These are phyloP conservation scores for Russula vinacea DNA, from an alignment of 768 basidiomycete species.

Conservation along the genomic window DNA sequence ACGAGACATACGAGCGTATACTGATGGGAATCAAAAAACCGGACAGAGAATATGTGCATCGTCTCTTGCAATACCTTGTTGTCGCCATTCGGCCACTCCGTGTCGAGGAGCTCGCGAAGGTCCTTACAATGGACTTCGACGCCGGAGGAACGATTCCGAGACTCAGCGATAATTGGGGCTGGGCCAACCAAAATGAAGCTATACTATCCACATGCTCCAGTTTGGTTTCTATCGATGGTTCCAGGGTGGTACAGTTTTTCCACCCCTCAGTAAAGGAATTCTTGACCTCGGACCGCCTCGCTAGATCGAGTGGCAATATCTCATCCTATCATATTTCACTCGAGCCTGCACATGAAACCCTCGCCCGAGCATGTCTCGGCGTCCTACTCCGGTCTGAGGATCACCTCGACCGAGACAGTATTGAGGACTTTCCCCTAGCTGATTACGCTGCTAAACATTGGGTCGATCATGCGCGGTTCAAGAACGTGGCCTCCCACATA, in stretches of 20 bases:
- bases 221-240: not conserved
- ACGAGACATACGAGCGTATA: conserved; percentile 10
- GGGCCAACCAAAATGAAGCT: not conserved
- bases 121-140: not conserved
- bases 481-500: not conserved
- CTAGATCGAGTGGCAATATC: not conserved
- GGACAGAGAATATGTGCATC: not conserved
- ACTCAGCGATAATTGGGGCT: not conserved
- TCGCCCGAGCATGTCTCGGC: conserved; percentile 1
- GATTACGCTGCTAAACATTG: not conserved
- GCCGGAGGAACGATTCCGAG: not conserved
- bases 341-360: not conserved
- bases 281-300: conserved; percentile 1
- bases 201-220: conserved; percentile 1
- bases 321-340: not conserved
- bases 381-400: not conserved
- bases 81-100: not conserved
- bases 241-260: not conserved
- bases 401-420: not conserved
- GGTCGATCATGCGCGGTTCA: not conserved
- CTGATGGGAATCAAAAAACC: not conserved
- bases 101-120: conserved; percentile 4
- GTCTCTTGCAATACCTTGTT: conserved; percentile 3
- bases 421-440: not conserved
- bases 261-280: conserved; percentile 1